Evolutionary conservation across 768 basidiomycete species (phyloP).

Genomic region (Ramaria sp.): DNA sequence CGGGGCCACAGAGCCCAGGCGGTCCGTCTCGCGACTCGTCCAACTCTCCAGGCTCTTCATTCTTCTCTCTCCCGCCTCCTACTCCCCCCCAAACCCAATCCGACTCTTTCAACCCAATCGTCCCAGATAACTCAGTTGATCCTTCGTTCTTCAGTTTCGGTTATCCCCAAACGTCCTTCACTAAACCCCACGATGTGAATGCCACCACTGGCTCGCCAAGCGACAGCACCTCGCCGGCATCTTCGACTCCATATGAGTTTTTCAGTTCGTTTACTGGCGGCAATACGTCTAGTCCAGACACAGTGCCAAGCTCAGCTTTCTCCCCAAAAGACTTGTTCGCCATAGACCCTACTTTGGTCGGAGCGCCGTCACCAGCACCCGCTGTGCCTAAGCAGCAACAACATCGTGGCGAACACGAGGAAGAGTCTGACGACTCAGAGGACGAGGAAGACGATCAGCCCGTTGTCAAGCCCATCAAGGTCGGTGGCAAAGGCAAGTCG

Average conservation of each 20-base stretch:
- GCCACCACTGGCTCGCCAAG: constrained; percentile 18
- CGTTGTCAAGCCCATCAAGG: constrained; percentile 43
- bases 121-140: neutral
- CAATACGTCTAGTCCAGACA: constrained; percentile 15
- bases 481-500: constrained; percentile 41
- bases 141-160: neutral
- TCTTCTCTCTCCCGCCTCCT: constrained; percentile 15
- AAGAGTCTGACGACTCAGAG: constrained; percentile 20
- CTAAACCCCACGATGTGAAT: constrained; percentile 12
- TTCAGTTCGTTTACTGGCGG: constrained; percentile 25
- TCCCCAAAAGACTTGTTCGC: constrained; percentile 26
- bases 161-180: constrained; percentile 11
- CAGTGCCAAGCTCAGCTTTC: constrained; percentile 13
- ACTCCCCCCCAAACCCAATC: constrained; percentile 11
- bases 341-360: constrained; percentile 73
- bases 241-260: constrained; percentile 27
- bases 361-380: constrained; percentile 40
- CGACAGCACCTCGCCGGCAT: constrained; percentile 12
- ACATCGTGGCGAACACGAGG: constrained; percentile 15
- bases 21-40: constrained; percentile 19
- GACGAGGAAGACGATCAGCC: constrained; percentile 26
- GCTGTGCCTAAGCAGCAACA: neutral
- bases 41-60: constrained; percentile 15
- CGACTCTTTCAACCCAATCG: neutral
- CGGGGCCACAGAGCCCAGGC: constrained; percentile 13